Evolutionary conservation across 768 basidiomycete species (phyloP), one percentile per base, ranked within the genome.

Genomic region (Hypholoma fasciculare): DNA sequence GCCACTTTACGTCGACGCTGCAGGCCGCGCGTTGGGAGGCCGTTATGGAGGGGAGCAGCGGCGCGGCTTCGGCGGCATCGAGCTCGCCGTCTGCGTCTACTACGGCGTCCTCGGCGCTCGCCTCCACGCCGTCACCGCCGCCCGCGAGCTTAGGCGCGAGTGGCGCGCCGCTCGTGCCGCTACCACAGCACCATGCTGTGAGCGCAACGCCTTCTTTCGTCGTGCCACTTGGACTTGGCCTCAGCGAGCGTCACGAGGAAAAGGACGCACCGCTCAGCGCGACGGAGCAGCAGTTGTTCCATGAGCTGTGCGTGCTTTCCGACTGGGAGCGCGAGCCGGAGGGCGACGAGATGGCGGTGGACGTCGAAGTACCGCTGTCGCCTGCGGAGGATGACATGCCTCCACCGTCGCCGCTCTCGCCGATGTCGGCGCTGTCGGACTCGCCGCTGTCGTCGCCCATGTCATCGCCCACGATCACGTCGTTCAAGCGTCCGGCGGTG

Each of bases 221-320:
- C 16, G 37, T 23, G 4, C 37, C 40, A 6, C 36, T 52, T 16
- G 23, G 51, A 17, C 37, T 56, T 16, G 55, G 46, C 37, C 13
- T 56, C 55, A 47, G 55, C 38, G 55, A 66, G 23, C 58, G 61
- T 42, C 63, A 59, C 46, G 56, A 46, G 23, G 68, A 42, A 66
- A 62, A 58, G n/a, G 81, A 82, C 20, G 73, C 74, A 3, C 89
- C 88, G 17, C 77, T 91, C 49, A 90, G 82, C 62, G 83, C 84
- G 20, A 84, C 80, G 9, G 89, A 91, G 64, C 82, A 87, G 65
- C 83, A 87, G 69, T 85, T 91, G 49, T 90, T 91, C 71, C 82
- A 76, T 42, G 78, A 81, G 48, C 71, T 90, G 23, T 90, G 87
- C 59, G 74, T 80, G 34, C 78, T 81, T 59, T 81, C 83, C 17